Conservation (phyloP, 441 rosid genomes). For the Pelargonium fulgidum region DNA sequence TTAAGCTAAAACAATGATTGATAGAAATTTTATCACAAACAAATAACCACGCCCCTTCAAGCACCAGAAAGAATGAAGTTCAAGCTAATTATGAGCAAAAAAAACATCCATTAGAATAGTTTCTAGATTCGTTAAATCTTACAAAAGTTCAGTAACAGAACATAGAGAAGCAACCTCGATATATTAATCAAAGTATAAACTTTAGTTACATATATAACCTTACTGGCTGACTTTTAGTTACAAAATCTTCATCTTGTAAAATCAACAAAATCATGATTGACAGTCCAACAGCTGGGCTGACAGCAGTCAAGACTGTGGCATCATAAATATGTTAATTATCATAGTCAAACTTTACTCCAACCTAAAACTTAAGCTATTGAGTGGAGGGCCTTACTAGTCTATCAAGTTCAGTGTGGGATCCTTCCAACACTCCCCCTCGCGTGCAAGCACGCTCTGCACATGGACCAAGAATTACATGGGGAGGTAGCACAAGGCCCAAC, state of each 20-base stretch:
- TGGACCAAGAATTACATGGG: too few relatives aligned
- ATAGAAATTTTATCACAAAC: constrained; percentile 5
- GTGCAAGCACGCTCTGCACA: too few relatives aligned
- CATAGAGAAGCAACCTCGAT: neutral
- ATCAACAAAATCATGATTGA: neutral
- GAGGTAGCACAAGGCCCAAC: too few relatives aligned
- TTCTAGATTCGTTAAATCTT: neutral
- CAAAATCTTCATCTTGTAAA: neutral
- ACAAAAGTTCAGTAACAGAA: neutral
- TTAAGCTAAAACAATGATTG: neutral
- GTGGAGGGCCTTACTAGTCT: too few relatives aligned
- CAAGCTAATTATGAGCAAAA: neutral
- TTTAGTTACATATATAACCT: neutral
- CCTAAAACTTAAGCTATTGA: too few relatives aligned
- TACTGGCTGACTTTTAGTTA: neutral
- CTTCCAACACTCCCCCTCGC: too few relatives aligned
- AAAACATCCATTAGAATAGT: neutral
- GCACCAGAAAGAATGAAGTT: neutral
- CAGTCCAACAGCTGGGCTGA: neutral
- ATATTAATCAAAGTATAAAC: neutral
- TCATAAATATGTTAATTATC: neutral
- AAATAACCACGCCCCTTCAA: neutral
- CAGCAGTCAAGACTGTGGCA: neutral
- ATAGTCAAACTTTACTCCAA: too few relatives aligned
- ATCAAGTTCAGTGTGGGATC: too few relatives aligned